phyloP scores from a whole-genome alignment of 2,329 filamentous ascomycete species.

The Colletotrichum godetiae region DNA sequence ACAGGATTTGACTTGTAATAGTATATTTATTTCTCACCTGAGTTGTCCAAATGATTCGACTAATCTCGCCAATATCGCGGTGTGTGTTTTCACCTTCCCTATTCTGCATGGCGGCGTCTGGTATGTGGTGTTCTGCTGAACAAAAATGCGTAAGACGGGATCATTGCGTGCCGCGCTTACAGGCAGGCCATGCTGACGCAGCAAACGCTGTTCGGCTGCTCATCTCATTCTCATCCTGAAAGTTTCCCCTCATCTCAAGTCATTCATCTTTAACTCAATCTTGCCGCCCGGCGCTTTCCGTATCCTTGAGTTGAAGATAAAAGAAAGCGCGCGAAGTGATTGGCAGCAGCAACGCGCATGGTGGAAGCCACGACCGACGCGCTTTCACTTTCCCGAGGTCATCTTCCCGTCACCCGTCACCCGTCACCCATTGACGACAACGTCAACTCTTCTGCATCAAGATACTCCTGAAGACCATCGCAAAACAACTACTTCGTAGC shows the following conservation, averaged over 20 bases:
- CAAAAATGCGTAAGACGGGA: neutral
- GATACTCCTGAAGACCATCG: neutral
- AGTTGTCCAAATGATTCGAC: neutral
- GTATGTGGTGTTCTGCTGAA: neutral
- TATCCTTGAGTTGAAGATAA: neutral
- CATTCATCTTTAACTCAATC: neutral
- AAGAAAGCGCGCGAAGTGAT: neutral
- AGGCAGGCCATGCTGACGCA: conserved; percentile 21
- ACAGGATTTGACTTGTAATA: neutral
- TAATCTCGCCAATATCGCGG: too few relatives aligned
- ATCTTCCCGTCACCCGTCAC: neutral
- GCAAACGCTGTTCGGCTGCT: neutral
- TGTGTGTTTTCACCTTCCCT: conserved; percentile 4
- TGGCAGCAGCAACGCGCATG: neutral
- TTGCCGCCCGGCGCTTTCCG: neutral
- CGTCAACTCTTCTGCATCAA: neutral
- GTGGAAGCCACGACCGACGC: neutral
- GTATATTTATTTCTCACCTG: neutral
- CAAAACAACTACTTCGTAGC: neutral
- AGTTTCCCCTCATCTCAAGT: neutral
- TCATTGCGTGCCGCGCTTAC: neutral
- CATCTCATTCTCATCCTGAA: neutral
- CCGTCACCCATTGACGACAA: too few relatives aligned
- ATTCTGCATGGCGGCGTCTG: neutral
- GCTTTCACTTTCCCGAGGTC: neutral